Base-by-base conservation (phyloP, 2,329 filamentous ascomycete genomes). In the Cadophora malorum region DNA sequence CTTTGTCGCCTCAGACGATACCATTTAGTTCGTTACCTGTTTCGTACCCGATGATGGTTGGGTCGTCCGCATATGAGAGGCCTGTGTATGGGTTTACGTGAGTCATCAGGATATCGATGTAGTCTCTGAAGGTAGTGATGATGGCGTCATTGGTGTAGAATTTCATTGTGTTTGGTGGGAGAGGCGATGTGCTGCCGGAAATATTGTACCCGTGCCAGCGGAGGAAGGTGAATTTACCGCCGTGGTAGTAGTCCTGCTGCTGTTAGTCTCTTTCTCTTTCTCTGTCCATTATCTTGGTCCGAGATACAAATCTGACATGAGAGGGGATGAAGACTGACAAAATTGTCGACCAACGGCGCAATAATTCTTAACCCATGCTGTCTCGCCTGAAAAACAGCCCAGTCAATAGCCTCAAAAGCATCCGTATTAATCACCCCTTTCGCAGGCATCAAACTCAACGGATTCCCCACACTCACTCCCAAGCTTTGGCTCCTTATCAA, bases 1-100 rank as follows among this genome's bases (percentile, higher is more conserved):
- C 70, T 77, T 78, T 79, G 71, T 49, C 45, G 83, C 82, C 28
- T 79, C 80, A 76, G 78, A 84, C 4, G 78, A 80, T 78, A 0
- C 82, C 83, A 8, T 78, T 75, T 5, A 85, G 79, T 72, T 84
- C 83, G 72, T 85, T 84, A 8, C 83, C 83, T 0, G 81, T 83
- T 74, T 84, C 82, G 70, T 81, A 83, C 12, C 81, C 82, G 67
- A 84, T 83, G 41, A 85, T 83, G 3, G 82, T 84, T 5, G 82
- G 80, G 69, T 84, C 83, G 65, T 83, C 79, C 14, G 82, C 83
- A 68, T 83, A 84, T 0, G 80, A 81, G 3, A 83, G 74, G 63
- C 80, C 79, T 45, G 41, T 45, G 41, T 45, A 45, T 1, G 41
- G 78, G 71, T 85, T 85, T 19, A 78, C 73, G 70, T 84, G 83